Percentiles rank a stretch among this genome's conserved stretches.
These are phyloP conservation scores for Kwoniella shivajii DNA, from an alignment of 1,284 basidiomycete species.

Conservation along the genomic window DNA sequence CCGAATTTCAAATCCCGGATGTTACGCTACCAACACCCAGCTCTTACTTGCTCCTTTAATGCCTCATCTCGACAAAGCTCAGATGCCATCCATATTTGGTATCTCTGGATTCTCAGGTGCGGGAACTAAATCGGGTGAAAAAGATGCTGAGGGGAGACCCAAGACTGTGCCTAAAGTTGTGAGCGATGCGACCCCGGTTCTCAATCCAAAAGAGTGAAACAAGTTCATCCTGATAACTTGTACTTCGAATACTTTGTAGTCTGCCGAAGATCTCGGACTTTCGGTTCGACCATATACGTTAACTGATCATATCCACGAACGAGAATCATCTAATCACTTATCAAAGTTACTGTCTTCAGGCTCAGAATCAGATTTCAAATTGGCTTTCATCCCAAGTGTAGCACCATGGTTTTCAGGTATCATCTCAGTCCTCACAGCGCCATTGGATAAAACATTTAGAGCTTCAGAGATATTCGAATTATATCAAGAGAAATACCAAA, in stretches of 20 bases:
- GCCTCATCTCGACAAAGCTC: slow-evolving; percentile 64
- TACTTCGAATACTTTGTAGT: background rate
- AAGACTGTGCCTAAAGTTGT: slow-evolving; percentile 80
- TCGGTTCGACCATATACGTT: slow-evolving; percentile 82
- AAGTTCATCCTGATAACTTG: background rate
- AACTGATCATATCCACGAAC: slow-evolving; percentile 98
- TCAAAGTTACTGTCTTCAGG: slow-evolving; percentile 56
- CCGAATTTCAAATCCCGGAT: slow-evolving; percentile 94
- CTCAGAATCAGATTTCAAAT: slow-evolving; percentile 56
- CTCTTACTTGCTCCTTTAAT: slow-evolving; percentile 88
- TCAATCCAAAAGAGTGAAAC: background rate
- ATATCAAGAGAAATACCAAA: slow-evolving; percentile 76
- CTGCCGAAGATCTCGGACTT: slow-evolving; percentile 70
- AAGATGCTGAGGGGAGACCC: slow-evolving; percentile 67
- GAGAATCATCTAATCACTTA: slow-evolving; percentile 85
- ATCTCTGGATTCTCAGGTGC: slow-evolving; percentile 94
- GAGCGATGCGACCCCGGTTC: slow-evolving; percentile 21
- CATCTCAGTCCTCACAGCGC: slow-evolving; percentile 79
- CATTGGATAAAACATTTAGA: slow-evolving; percentile 65
- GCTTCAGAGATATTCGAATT: slow-evolving; percentile 74
- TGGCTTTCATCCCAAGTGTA: slow-evolving; percentile 87
- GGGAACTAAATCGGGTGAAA: slow-evolving; percentile 73
- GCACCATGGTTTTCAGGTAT: slow-evolving; percentile 98
- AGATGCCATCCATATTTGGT: slow-evolving; percentile 87
- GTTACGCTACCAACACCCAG: slow-evolving; percentile 93